Evolutionary conservation across 1,139 yeast genomes (phyloP), one percentile per base, ranked within the genome.

Genomic region (Cylindricascospora bacillispora): DNA sequence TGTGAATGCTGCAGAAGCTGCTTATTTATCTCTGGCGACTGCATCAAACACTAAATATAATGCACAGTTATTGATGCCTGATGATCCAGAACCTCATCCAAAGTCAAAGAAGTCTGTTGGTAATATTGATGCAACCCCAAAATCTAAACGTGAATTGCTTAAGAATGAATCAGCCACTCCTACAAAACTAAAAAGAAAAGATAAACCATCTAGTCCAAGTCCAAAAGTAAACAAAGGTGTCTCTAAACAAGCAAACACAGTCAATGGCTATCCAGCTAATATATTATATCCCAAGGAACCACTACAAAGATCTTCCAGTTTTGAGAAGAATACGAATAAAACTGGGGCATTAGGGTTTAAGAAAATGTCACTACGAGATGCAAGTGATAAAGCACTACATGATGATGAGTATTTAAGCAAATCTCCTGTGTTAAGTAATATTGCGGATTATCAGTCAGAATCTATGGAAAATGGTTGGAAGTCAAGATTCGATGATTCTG

Each of bases 11-110:
- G 78, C 79, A 0, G 67, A 61, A 28, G 69, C 67, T 38, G 85
- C 79, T 0, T 76, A 77, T 42, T 51, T 76, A 28, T 73, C 82
- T 0, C 55, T 76, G 32, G 67, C 85, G 1, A 78, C 92, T 0
- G 86, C 86, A 1, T 85, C 77, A 46, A 78, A 78, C 50, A 78
- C 92, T 0, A 63, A 83, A 36, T 47, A 76, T 34, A 78, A 78
- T 51, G 77, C 85, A 1, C 68, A 71, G 21, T 10, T 18, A 49
- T 49, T 71, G 27, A 63, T 74, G 4, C 24, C 26, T 5, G 48
- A 67, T 0, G 52, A 27, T 29, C 14, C 31, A 15, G 28, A 25
- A 13, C 19, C 22, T 22, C 15, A 25, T 25, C 25, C 29, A 21
- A 15, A 19, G 13, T 24, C 24, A 17, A 29, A 27, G 24, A 22